phyloP scores from a whole-genome alignment of 768 basidiomycete genomes.

The Lactarius hatsudake region DNA sequence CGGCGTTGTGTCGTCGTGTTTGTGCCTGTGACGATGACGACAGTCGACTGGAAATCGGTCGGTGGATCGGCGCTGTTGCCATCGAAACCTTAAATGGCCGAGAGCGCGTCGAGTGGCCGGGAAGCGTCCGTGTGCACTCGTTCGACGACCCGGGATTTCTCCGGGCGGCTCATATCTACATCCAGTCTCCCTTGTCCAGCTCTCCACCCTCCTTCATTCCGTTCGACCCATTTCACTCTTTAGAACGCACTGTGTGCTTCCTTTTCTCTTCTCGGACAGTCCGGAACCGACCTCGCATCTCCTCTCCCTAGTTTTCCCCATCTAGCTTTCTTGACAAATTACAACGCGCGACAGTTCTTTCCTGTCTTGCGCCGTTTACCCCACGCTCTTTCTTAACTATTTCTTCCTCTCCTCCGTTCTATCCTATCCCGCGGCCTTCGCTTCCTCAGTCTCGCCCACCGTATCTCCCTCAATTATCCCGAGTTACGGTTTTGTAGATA shows the following conservation, averaged over 20 bases:
- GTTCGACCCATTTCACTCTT: slow-evolving; percentile 18
- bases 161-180: slow-evolving; percentile 4
- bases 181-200: background rate
- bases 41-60: background rate
- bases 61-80: background rate
- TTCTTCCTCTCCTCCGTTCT: background rate
- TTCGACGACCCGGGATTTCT: background rate
- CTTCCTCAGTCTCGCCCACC: background rate
- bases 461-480: background rate
- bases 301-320: background rate
- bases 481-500: slow-evolving; percentile 2
- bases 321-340: slow-evolving; percentile 2
- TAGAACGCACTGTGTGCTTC: slow-evolving; percentile 24
- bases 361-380: background rate
- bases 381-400: background rate
- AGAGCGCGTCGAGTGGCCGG: background rate
- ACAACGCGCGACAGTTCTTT: no score
- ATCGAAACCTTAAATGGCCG: background rate
- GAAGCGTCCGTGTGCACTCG: background rate
- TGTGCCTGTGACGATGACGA: background rate
- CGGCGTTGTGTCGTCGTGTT: background rate
- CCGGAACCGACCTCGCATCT: background rate
- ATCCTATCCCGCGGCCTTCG: background rate
- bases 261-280: background rate
- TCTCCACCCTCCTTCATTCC: background rate